Evolutionary conservation across 169 alveolate species (phyloP).

Genomic region (Plasmodium knowlesi): DNA sequence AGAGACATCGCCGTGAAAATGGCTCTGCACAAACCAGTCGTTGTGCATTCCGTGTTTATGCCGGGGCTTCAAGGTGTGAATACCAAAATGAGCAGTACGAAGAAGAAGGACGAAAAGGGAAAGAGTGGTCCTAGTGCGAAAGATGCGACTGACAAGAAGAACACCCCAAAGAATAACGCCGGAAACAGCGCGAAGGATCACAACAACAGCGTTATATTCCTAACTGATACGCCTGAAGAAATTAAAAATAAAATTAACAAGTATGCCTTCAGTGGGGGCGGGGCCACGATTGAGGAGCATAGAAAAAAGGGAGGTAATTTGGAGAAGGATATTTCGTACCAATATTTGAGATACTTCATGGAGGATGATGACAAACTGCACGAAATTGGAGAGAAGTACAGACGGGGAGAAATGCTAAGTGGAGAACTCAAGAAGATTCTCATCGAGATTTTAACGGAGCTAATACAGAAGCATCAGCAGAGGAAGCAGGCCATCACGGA

Average conservation of each 20-base stretch:
- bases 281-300: constrained; percentile 94
- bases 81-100: constrained; percentile 93
- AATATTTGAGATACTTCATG: constrained; percentile 92
- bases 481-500: constrained; percentile 78
- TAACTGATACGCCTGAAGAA: constrained; percentile 94
- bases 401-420: constrained; percentile 96
- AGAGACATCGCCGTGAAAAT: constrained; percentile 97
- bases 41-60: constrained; percentile 95
- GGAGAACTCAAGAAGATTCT: constrained; percentile 95
- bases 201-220: constrained; percentile 94
- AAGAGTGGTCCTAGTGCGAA: background rate
- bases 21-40: constrained; percentile 94
- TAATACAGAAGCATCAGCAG: constrained; percentile 89
- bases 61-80: constrained; percentile 97
- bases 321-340: constrained; percentile 97
- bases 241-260: constrained; percentile 95
- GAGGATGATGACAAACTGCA: constrained; percentile 96
- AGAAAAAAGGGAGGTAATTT: constrained; percentile 95
- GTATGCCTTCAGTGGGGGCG: constrained; percentile 97
- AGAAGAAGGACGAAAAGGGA: constrained; percentile 50
- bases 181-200: constrained; percentile 96
- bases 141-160: constrained; percentile 66
- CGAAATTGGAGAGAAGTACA: constrained; percentile 94
- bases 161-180: constrained; percentile 91
- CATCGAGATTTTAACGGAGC: constrained; percentile 87